Evolutionary conservation across 805 yeast genomes (phyloP), one percentile per base, ranked within the genome.

Genomic region (Yarrowia sp.): DNA sequence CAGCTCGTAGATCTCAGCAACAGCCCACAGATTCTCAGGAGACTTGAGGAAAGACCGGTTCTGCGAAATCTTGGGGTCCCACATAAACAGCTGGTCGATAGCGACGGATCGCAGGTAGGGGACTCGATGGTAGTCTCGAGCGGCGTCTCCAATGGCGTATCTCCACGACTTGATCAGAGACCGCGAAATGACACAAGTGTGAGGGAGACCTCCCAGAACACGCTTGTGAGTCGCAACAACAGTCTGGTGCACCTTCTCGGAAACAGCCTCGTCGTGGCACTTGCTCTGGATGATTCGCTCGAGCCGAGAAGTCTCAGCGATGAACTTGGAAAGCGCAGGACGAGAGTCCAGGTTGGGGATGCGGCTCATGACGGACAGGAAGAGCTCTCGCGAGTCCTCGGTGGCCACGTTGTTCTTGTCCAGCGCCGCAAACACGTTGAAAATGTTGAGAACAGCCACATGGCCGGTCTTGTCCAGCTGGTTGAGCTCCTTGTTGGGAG

Each of bases 61-160:
- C 21, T 55, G 61, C 6, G 61, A 55, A 19, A 27, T 19, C 29
- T 55, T 55, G 36, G 61, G 61, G 29, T 55, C 61, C 61, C 61
- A 55, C 47, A 55, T 9, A 27, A 14, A 55, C 19, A 55, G 27
- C 61, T 38, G 33, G 18, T 51, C 42, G 16, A 51, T 24, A 2
- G 22, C 14, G 5, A 51, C 58, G 1, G 58, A 51, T 3, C 22
- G 21, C 9, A 51, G 22, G 24, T 51, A 51, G 8, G 58, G 42
- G 9, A 16, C 32, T 9, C 24, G 31, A 12, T 51, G 58, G 32
- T 35, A 51, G n/a, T 51, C 42, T 16, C 24, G 32, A 2, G 58
- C 58, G 4, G 58, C 58, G 18, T 51, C 58, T 9, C 58, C 58
- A 51, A 51, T 24, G 14, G 42, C 12, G 12, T 51, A 51, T 51